Evolutionary conservation across 352 stramenopile genomes (phyloP), one percentile per base, ranked within the genome.

Genomic region (Blastocystis sp.): DNA sequence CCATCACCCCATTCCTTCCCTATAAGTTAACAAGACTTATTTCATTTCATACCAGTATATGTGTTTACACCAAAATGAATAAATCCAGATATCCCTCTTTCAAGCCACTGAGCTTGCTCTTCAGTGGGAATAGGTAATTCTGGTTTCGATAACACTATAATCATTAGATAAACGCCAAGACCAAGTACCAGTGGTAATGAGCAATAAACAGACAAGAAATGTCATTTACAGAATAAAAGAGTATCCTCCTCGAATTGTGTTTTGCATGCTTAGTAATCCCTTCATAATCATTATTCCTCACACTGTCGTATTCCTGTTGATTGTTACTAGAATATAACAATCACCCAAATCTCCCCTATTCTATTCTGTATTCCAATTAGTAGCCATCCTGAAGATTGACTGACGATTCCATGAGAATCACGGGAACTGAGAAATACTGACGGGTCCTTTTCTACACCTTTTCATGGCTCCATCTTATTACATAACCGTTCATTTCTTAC

Each of bases 11-110:
- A 89, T 56, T 89, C 78, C 19, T 22, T 84, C 2, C 33, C 73
- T 84, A 44, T 3, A 54, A 3, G 7, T 56, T 13, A 53, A n/a
- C 22, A 0, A 24, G n/a, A 13, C 9, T 35, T 17, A 0, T 24
- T 78, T 51, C 6, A 3, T 19, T 37, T 70, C 40, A 24, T 66
- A 89, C 78, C 78, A 30, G 78, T 89, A 69, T 68, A 89, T 1
- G 78, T 89, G 48, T 89, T 89, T 7, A 89, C 78, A 30, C 78
- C 78, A 44, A 89, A 89, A 42, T 89, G 78, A 24, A 79, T 79
- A 51, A 89, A 89, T 15, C 60, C 78, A 48, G 54, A 30, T 0
- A 89, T 78, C 13, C 54, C 78, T 35, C 78, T 30, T n/a, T 89
- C 66, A 13, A 79, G 59, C 78, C 78, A 89, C 27, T 79, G 78